A percentile compares a stretch with the other conserved stretches of the same genome.
Conservation (phyloP, 2,329 filamentous ascomycete genomes). For the Bipolaris oryzae region DNA sequence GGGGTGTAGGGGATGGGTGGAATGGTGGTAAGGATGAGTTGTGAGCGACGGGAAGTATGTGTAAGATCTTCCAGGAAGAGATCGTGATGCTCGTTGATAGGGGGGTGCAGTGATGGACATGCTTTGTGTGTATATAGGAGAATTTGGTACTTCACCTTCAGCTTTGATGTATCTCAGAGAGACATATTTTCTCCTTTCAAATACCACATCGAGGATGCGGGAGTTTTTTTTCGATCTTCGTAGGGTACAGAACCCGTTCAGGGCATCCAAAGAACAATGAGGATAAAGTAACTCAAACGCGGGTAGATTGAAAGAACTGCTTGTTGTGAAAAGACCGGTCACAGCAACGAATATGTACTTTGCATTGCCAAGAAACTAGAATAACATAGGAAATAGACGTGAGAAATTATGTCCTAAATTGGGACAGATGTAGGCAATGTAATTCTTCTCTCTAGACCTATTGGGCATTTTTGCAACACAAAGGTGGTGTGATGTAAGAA, state of each 20-base stretch:
- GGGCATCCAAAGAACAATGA: no score
- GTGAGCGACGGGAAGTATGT: background rate
- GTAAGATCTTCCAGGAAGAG: background rate
- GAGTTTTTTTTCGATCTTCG: background rate
- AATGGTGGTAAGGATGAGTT: conserved; percentile 24
- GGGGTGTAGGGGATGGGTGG: conserved; percentile 47
- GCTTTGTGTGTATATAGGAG: background rate
- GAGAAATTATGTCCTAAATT: no score
- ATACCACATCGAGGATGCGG: background rate
- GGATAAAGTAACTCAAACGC: background rate
- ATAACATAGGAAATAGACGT: background rate
- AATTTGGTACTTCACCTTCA: background rate
- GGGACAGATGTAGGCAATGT: no score
- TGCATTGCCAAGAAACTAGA: background rate
- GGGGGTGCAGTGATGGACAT: background rate
- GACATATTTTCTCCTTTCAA: no score
- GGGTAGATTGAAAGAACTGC: background rate
- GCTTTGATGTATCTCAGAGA: no score
- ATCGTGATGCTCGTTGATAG: background rate
- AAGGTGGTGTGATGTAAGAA: background rate
- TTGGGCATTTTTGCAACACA: background rate
- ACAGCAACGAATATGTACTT: background rate
- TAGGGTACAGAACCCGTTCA: background rate
- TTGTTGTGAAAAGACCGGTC: background rate
- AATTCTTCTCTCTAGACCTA: background rate